Evolutionary conservation across 192 early-diverging fungal genomes (phyloP).

Genomic region (Lobosporangium transversale): DNA sequence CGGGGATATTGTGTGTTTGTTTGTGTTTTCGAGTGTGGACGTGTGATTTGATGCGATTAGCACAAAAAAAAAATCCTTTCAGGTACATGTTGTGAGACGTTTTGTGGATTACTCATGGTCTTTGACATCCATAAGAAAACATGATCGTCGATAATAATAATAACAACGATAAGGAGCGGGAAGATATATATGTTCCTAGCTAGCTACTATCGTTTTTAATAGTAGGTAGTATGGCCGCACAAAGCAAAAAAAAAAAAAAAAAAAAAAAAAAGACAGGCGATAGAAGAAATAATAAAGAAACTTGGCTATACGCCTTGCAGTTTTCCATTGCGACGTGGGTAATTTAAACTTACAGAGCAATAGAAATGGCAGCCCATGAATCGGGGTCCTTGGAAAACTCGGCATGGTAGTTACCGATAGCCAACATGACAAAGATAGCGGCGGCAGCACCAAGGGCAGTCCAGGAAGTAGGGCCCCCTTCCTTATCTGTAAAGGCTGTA

Average conservation of each 20-base stretch:
- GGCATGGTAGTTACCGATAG: slow-evolving; percentile 37
- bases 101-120: too few relatives aligned
- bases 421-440: slow-evolving; percentile 34
- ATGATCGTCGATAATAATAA: too few relatives aligned
- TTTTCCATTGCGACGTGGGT: too few relatives aligned
- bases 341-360: slow-evolving; percentile 48
- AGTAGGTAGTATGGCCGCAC: slow-evolving; percentile 7
- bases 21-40: too few relatives aligned
- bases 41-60: too few relatives aligned
- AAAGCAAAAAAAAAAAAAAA: background rate
- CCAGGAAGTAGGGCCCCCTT: slow-evolving; percentile 34
- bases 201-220: too few relatives aligned
- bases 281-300: background rate
- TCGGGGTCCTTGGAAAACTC: slow-evolving; percentile 50
- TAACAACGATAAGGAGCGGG: too few relatives aligned
- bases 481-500: slow-evolving; percentile 41
- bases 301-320: background rate
- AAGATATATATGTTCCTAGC: too few relatives aligned
- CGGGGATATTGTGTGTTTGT: too few relatives aligned
- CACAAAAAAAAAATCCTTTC: too few relatives aligned
- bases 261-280: slow-evolving; percentile 2
- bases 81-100: too few relatives aligned
- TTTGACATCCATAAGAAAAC: too few relatives aligned
- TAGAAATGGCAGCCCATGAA: slow-evolving; percentile 35
- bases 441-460: slow-evolving; percentile 30